These are phyloP conservation scores for Bryum argenteum DNA, from an alignment of 225 moss, liverwort and hornwort species.

Conservation along the genomic window DNA sequence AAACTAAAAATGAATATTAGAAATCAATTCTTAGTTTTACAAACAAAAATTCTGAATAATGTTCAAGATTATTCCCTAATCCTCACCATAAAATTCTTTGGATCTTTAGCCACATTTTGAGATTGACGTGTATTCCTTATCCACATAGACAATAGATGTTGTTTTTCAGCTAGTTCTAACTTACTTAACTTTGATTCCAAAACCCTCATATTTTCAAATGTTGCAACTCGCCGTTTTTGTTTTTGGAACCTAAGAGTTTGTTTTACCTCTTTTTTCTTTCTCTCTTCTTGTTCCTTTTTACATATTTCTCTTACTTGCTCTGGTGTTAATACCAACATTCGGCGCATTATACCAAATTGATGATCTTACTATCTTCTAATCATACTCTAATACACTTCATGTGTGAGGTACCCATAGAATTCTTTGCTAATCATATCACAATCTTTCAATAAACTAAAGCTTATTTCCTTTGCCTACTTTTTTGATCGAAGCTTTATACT, in stretches of 20 bases:
- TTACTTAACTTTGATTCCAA: constrained; percentile 35
- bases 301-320: constrained; percentile 41
- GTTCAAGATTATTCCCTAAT: background rate
- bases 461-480: rapidly evolving
- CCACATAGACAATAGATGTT: constrained; percentile 38
- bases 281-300: constrained; percentile 26
- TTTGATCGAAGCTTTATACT: rapidly evolving
- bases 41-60: background rate
- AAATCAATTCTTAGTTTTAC: background rate
- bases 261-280: constrained; percentile 23
- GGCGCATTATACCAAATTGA: constrained; percentile 10
- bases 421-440: background rate
- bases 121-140: constrained; percentile 7
- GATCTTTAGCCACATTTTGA: constrained; percentile 8
- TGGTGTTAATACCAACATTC: constrained; percentile 25
- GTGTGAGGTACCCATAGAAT: background rate
- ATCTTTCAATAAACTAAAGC: background rate
- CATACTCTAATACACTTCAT: background rate
- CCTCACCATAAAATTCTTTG: constrained; percentile 29
- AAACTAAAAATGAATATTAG: too few species aligned
- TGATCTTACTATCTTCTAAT: background rate
- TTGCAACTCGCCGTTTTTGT: background rate
- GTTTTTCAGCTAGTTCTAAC: constrained; percentile 25
- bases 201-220: constrained; percentile 25
- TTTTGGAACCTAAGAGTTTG: background rate